These are phyloP conservation scores for Baeospora myosura DNA, from an alignment of 1,284 basidiomycete species.

Conservation along the genomic window DNA sequence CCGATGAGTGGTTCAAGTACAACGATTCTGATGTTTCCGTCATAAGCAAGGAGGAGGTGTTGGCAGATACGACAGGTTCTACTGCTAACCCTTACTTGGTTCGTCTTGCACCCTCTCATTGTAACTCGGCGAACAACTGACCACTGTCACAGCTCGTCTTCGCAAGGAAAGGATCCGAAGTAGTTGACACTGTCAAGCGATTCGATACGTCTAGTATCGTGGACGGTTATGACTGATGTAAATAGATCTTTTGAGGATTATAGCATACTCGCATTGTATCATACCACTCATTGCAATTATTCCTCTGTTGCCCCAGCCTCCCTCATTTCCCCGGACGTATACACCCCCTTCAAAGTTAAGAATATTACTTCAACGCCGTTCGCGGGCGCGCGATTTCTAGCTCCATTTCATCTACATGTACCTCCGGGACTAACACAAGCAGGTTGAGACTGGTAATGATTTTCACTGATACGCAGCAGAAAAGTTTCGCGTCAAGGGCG, in stretches of 20 bases:
- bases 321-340: too few species aligned
- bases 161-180: slow-evolving; percentile 63
- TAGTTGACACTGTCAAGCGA: slow-evolving; percentile 73
- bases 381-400: too few species aligned
- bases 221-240: slow-evolving; percentile 1
- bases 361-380: too few species aligned
- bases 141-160: slow-evolving; percentile 59
- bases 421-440: too few species aligned
- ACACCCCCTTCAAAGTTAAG: too few species aligned
- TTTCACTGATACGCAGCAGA: too few species aligned
- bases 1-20: slow-evolving; percentile 91
- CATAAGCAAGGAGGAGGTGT: slow-evolving; percentile 68
- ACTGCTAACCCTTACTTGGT: slow-evolving; percentile 82
- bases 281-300: not conserved
- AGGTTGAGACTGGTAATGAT: too few species aligned
- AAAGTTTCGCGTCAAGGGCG: too few species aligned
- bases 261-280: not conserved
- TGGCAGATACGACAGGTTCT: slow-evolving; percentile 73
- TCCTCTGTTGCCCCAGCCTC: too few species aligned
- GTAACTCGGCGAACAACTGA: slow-evolving; percentile 3
- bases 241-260: not conserved
- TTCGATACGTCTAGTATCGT: slow-evolving; percentile 21
- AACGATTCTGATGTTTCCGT: slow-evolving; percentile 80
- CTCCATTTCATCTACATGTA: too few species aligned
- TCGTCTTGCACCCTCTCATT: slow-evolving; percentile 21